Conservation (phyloP, 345 rosid genomes). For the Salix arbutifolia region DNA sequence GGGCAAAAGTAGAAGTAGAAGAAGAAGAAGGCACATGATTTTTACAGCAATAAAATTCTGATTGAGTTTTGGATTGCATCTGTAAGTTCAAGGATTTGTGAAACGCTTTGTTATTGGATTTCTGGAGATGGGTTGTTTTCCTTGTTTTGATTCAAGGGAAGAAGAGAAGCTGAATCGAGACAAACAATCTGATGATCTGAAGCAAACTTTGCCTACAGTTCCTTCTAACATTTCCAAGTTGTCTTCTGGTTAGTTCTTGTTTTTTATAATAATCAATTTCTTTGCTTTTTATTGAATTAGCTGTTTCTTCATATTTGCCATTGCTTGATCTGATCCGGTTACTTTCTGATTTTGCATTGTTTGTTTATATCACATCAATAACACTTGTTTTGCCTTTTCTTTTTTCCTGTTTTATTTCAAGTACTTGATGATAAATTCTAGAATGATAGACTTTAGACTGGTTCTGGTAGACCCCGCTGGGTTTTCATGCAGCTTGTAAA, state of each 20-base stretch:
- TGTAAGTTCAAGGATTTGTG: constrained; percentile 17
- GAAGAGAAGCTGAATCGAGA: constrained; percentile 69
- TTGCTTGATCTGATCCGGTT: constrained; percentile 48
- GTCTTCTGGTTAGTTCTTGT: constrained; percentile 58
- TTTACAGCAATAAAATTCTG: constrained; percentile 19
- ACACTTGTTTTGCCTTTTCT: constrained; percentile 9
- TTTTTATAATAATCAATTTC: constrained; percentile 4
- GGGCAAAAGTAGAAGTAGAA: neutral
- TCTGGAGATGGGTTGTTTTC: constrained; percentile 77
- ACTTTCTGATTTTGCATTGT: constrained; percentile 5
- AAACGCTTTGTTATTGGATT: constrained; percentile 11
- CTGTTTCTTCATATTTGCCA: neutral
- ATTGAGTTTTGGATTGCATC: constrained; percentile 10
- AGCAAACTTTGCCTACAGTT: constrained; percentile 41
- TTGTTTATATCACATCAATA: neutral
- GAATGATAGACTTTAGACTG: constrained; percentile 13
- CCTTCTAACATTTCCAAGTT: constrained; percentile 61
- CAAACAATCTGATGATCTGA: constrained; percentile 50
- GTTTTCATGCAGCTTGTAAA: constrained; percentile 14
- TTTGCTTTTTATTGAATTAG: neutral
- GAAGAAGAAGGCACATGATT: neutral
- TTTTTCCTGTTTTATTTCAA: neutral
- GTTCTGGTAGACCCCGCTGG: constrained; percentile 20
- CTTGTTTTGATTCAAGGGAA: constrained; percentile 87
- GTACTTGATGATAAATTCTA: neutral